Evolutionary conservation across 306 rosid genomes (phyloP).

Genomic region (Oemleria cerasiformis): DNA sequence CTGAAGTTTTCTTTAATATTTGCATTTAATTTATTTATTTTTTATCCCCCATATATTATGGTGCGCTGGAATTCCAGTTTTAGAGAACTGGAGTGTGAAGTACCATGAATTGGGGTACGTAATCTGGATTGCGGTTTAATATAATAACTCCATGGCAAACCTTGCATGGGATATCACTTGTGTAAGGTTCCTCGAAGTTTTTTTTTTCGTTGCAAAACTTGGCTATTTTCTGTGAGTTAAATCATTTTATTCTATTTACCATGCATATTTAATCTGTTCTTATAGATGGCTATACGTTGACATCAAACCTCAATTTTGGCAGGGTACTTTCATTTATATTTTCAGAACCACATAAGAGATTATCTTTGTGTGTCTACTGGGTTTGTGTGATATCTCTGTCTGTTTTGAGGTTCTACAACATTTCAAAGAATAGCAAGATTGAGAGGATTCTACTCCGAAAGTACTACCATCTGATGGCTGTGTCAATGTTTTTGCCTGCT

Average conservation of each 20-base stretch:
- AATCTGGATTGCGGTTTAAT: not conserved
- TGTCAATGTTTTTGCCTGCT: constrained; percentile 90
- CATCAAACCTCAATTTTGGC: constrained; percentile 34
- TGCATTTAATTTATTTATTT: not conserved
- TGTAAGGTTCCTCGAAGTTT: not conserved
- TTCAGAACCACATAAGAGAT: constrained; percentile 76
- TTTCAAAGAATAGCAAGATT: constrained; percentile 84
- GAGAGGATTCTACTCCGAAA: constrained; percentile 96
- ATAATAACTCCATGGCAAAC: not conserved
- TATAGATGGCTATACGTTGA: constrained; percentile 14
- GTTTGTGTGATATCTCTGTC: constrained; percentile 58
- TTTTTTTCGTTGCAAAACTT: not conserved
- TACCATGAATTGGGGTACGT: not conserved
- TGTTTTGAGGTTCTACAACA: constrained; percentile 74
- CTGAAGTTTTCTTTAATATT: not conserved
- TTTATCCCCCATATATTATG: not conserved
- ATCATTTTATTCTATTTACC: not conserved
- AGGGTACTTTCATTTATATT: constrained; percentile 86
- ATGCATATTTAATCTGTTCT: not conserved
- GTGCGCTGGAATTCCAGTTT: not conserved
- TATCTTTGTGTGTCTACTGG: constrained; percentile 81
- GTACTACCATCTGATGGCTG: constrained; percentile 96
- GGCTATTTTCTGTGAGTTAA: not conserved
- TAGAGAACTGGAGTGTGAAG: not conserved
- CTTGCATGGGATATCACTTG: not conserved